These are phyloP conservation scores for Chrysoporthe puriensis DNA, from an alignment of 2,329 filamentous ascomycete genomes.

Conservation along the genomic window DNA sequence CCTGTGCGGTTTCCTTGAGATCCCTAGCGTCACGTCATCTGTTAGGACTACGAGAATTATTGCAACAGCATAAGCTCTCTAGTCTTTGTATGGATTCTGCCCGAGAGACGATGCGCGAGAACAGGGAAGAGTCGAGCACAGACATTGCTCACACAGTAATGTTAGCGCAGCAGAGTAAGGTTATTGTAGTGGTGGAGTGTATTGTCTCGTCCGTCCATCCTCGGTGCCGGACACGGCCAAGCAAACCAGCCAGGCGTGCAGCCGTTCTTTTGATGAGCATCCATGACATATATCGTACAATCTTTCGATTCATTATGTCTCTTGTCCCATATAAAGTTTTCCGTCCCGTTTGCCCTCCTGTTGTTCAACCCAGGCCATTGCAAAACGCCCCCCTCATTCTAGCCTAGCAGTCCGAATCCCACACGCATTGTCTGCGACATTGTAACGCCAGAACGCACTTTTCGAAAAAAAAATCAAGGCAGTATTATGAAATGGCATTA, in stretches of 20 bases:
- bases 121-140: neutral
- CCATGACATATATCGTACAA: constrained; percentile 2
- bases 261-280: neutral
- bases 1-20: too few species aligned
- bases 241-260: neutral
- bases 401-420: neutral
- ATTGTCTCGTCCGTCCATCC: neutral
- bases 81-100: too few species aligned
- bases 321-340: neutral
- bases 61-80: too few species aligned
- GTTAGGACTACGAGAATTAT: too few species aligned
- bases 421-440: neutral
- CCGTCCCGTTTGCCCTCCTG: neutral
- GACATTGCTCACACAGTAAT: neutral
- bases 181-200: neutral
- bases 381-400: constrained; percentile 8
- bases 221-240: neutral
- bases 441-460: neutral
- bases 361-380: constrained; percentile 11
- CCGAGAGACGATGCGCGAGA: too few species aligned
- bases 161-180: neutral
- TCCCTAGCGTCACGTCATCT: too few species aligned
- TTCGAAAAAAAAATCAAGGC: neutral
- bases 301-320: neutral
- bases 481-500: neutral